Evolutionary conservation across 495 filamentous ascomycete genomes (phyloP).

Genomic region (Aspergillus ostianus): DNA sequence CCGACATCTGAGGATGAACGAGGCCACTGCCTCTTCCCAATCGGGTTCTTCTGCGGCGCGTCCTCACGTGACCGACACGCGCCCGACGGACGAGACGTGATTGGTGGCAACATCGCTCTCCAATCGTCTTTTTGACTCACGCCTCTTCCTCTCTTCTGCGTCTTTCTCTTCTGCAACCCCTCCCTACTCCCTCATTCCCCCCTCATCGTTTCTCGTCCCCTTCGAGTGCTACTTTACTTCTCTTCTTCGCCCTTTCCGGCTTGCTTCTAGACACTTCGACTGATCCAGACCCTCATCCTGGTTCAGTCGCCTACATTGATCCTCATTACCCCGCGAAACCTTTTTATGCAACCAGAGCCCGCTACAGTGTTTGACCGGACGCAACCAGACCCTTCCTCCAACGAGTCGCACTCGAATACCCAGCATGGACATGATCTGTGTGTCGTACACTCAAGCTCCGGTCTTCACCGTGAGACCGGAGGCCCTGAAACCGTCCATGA

Average conservation of each 20-base stretch:
- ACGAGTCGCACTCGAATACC: conserved; percentile 40
- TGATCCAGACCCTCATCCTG: conserved; percentile 43
- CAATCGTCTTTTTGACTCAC: background rate
- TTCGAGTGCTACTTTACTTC: background rate
- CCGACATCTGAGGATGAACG: background rate
- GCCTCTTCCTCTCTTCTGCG: conserved; percentile 5
- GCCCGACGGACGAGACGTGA: background rate
- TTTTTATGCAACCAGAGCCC: conserved; percentile 91
- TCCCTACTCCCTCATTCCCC: background rate
- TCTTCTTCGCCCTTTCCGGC: background rate
- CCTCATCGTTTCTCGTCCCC: background rate
- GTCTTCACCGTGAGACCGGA: conserved; percentile 25
- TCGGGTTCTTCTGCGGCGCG: conserved; percentile 14
- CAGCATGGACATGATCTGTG: conserved; percentile 75
- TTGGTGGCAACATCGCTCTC: background rate
- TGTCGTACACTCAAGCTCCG: conserved; percentile 41
- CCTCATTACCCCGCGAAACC: conserved; percentile 40
- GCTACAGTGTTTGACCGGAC: conserved; percentile 58
- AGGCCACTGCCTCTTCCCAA: background rate
- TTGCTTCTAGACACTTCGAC: conserved; percentile 23
- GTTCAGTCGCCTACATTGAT: conserved; percentile 64
- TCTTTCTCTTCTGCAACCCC: conserved; percentile 5
- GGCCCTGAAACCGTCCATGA: conserved; percentile 28
- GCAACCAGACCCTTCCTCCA: conserved; percentile 42
- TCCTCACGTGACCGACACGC: conserved; percentile 18